phyloP scores from a whole-genome alignment of 1,139 yeast genomes.

The Meyerozyma elateridarum region DNA sequence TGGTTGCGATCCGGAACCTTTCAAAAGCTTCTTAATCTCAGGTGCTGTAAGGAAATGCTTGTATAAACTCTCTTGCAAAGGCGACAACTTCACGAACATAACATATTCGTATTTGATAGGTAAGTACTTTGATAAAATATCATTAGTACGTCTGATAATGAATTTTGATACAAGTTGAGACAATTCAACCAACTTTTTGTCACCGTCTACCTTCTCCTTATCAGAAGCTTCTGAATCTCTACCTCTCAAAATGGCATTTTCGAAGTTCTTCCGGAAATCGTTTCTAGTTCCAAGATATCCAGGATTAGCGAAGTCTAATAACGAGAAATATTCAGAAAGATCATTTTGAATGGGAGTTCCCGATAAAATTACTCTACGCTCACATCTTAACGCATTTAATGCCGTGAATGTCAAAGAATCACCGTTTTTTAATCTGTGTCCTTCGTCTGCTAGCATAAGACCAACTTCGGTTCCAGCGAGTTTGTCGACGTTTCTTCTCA shows the following conservation, averaged over 20 bases:
- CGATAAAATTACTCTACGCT: slow-evolving; percentile 84
- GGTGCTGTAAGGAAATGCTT: slow-evolving; percentile 76
- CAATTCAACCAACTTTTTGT: slow-evolving; percentile 62
- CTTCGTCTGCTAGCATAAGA: slow-evolving; percentile 89
- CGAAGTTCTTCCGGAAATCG: slow-evolving; percentile 84
- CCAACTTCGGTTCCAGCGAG: slow-evolving; percentile 82
- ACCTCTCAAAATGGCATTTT: slow-evolving; percentile 72
- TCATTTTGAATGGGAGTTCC: slow-evolving; percentile 99
- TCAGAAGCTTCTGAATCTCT: slow-evolving; percentile 91
- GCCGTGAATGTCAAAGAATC: slow-evolving; percentile 92
- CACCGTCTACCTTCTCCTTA: slow-evolving; percentile 69
- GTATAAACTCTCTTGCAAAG: slow-evolving; percentile 70
- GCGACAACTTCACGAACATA: slow-evolving; percentile 78
- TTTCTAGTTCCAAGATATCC: slow-evolving; percentile 80
- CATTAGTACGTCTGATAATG: slow-evolving; percentile 93
- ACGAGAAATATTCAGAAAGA: slow-evolving; percentile 87
- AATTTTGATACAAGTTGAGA: slow-evolving; percentile 79
- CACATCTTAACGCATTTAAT: slow-evolving; percentile 73
- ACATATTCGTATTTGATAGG: slow-evolving; percentile 97
- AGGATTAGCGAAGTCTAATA: slow-evolving; percentile 90
- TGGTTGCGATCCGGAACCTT: slow-evolving; percentile 76
- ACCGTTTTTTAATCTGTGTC: slow-evolving; percentile 91
- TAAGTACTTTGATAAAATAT: slow-evolving; percentile 83
- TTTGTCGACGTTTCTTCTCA: slow-evolving; percentile 78
- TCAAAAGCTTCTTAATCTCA: slow-evolving; percentile 65